phyloP scores from a whole-genome alignment of 352 stramenopile genomes.

The Blastocystis sp. region DNA sequence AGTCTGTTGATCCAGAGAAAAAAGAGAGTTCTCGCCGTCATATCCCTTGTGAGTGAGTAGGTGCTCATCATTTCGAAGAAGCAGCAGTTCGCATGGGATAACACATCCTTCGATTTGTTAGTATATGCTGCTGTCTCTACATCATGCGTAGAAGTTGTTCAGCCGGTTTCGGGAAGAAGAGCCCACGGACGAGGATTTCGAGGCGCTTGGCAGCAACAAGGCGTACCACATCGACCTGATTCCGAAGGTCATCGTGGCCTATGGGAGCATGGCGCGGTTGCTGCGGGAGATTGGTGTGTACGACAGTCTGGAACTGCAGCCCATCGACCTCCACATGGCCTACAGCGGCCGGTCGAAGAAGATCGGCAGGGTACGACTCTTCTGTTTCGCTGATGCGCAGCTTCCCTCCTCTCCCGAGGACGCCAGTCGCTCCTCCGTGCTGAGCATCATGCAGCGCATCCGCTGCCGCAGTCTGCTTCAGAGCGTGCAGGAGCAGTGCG shows the following conservation, averaged over 20 bases:
- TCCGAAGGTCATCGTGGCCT: constrained; percentile 99
- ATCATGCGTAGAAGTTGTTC: constrained; percentile 82
- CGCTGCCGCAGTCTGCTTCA: constrained; percentile 94
- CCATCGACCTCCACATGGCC: constrained; percentile 22
- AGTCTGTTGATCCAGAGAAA: constrained; percentile 89
- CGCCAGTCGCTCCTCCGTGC: constrained; percentile 89
- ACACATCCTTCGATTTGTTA: constrained; percentile 50
- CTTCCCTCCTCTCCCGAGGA: constrained; percentile 93
- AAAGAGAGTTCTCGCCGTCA: constrained; percentile 92
- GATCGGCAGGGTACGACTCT: constrained; percentile 94
- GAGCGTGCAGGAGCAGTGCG: constrained; percentile 81
- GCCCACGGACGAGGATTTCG: constrained; percentile 74
- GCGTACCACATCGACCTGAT: constrained; percentile 99
- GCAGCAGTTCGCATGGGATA: constrained; percentile 37
- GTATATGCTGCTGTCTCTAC: not conserved
- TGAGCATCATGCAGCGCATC: constrained; percentile 98
- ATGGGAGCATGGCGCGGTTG: constrained; percentile 76
- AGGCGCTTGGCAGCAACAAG: constrained; percentile 87
- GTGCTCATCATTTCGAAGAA: constrained; percentile 85
- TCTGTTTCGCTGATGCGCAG: constrained; percentile 97
- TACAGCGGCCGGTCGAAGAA: constrained; percentile 94
- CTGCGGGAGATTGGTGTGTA: constrained; percentile 1
- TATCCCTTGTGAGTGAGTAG: constrained; percentile 94
- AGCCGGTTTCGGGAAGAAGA: constrained; percentile 77
- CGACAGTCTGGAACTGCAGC: not conserved